Evolutionary conservation across 495 filamentous ascomycete genomes (phyloP), one percentile per base, ranked within the genome.

Genomic region (Hypoxylon perforatum): DNA sequence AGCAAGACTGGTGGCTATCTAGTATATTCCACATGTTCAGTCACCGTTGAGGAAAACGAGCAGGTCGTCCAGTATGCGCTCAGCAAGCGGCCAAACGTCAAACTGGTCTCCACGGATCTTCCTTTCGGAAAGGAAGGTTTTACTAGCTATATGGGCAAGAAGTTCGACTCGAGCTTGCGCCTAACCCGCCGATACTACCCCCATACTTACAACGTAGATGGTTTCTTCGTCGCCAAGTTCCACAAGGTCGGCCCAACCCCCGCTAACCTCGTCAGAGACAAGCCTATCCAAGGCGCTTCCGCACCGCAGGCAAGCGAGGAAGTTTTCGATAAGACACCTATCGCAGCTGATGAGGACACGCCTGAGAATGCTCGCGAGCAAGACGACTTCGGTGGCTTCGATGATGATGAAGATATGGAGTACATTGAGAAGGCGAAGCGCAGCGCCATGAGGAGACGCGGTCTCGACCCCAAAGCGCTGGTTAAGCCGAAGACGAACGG

Each of bases 161-260:
- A 84, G 49, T 99, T 99, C 78, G 89, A 92, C 70, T 83, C 88
- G 5, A 90, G 87, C 75, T 88, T 99, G 85, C 91, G 91, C 68
- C 79, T 93, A 69, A 94, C 94, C 14, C 85, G 92, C 51, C 84
- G 96, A 52, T 99, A 92, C 78, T 98, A 97, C 78, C 94, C 94
- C 0, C 94, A 98, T 69, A 84, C 91, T 42, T 94, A 94, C 82
- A 99, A 99, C 80, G 91, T 99, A 22, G 95, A 99, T 67, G 95
- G 95, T 54, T 99, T 99, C 88, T 99, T 96, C 75, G 95, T 98
- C 57, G 90, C 92, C 72, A 99, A 98, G 78, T 89, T 99, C 74
- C 94, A 96, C 80, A 99, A 99, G 86, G 86, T 85, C 25, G 95
- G 86, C 11, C 91, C 90, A 0, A 91, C 89, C 11, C 87, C 90